These are phyloP conservation scores for Monosporascus sp. DNA, from an alignment of 2,329 filamentous ascomycete species.

Conservation along the genomic window DNA sequence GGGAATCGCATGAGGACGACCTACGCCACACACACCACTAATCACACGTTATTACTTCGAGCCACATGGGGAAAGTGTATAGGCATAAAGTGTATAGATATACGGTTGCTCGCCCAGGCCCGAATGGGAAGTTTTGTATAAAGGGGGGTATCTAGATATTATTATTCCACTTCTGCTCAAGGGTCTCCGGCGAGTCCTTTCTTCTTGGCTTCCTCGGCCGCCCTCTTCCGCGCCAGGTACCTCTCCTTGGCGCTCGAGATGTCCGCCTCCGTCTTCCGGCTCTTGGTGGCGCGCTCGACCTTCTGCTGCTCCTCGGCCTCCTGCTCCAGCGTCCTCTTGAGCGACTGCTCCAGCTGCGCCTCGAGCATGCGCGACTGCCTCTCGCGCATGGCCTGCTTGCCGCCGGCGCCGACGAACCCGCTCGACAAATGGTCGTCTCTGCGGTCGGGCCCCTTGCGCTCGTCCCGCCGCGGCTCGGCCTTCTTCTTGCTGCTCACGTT, in stretches of 20 bases:
- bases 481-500: conserved; percentile 66
- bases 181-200: conserved; percentile 17
- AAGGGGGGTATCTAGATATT: conserved; percentile 10
- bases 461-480: conserved; percentile 31
- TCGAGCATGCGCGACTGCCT: conserved; percentile 75
- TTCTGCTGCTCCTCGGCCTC: conserved; percentile 59
- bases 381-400: conserved; percentile 65
- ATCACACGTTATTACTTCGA: too few species aligned
- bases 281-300: conserved; percentile 64
- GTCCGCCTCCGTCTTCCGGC: conserved; percentile 70
- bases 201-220: conserved; percentile 65
- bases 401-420: conserved; percentile 39
- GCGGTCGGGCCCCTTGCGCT: conserved; percentile 22
- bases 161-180: conserved; percentile 4
- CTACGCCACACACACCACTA: not conserved
- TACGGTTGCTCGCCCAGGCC: not conserved
- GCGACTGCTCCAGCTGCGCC: conserved; percentile 66
- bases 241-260: conserved; percentile 74
- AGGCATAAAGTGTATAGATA: conserved; percentile 19
- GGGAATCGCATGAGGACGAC: not conserved
- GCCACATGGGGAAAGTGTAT: conserved; percentile 3
- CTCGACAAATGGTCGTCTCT: conserved; percentile 22
- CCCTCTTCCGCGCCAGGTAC: conserved; percentile 71
- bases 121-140: not conserved
- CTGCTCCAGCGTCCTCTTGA: conserved; percentile 66